Conservation (phyloP, 352 stramenopile species). For the Pseudoperonospora humuli region DNA sequence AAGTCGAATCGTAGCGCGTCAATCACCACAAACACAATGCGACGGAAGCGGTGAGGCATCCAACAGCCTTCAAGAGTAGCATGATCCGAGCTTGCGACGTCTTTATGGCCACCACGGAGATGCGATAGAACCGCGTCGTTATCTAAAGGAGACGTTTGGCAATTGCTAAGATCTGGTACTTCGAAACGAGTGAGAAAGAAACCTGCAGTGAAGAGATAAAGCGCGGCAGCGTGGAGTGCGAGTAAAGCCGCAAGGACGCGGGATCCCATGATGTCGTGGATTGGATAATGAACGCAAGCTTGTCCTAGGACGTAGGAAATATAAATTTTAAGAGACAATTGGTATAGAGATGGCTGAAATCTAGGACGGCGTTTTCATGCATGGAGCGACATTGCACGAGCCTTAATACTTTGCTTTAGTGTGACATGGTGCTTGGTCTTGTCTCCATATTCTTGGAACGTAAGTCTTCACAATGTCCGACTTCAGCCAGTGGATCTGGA, state of each 20-base stretch:
- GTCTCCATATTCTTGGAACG: no score
- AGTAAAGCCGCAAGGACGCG: conserved; percentile 29
- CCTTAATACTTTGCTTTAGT: no score
- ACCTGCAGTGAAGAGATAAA: conserved; percentile 79
- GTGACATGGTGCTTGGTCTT: no score
- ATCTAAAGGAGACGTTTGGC: conserved; percentile 24
- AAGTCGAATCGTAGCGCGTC: conserved; percentile 98
- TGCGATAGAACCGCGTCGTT: not conserved
- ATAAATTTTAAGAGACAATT: no score
- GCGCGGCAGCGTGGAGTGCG: conserved; percentile 36
- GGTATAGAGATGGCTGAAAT: no score
- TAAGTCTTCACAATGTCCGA: no score
- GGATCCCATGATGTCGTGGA: conserved; percentile 14
- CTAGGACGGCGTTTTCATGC: no score
- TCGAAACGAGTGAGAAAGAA: conserved; percentile 89
- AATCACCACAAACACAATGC: conserved; percentile 92
- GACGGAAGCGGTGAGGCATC: conserved; percentile 64
- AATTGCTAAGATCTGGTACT: conserved; percentile 60
- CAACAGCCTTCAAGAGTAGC: conserved; percentile 35
- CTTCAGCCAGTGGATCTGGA: no score
- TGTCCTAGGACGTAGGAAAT: no score
- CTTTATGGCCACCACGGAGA: conserved; percentile 7
- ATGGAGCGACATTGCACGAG: no score
- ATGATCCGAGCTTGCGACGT: not conserved
- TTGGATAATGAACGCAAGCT: no score